Conservation (phyloP, 331 rosid species). For the Quercus lobata region DNA sequence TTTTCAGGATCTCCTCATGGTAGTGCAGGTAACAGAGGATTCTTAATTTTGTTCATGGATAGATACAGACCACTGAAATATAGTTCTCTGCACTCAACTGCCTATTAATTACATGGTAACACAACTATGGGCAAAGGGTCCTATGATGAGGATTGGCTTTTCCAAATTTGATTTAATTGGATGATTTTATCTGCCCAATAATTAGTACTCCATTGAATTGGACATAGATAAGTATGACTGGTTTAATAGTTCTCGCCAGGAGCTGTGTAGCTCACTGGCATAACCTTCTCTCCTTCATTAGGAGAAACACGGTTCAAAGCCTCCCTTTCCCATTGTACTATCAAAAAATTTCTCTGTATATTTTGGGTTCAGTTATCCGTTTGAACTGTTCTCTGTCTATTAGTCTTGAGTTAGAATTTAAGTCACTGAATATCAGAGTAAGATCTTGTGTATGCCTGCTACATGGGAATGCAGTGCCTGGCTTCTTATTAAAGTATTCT, state of each 20-base stretch:
- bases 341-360: not conserved
- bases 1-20: conserved; percentile 48
- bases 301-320: too few relatives aligned
- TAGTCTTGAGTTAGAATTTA: conserved; percentile 3
- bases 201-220: not conserved
- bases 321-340: too few relatives aligned
- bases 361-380: conserved; percentile 1
- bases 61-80: not conserved
- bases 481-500: not conserved
- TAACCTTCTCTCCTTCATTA: too few relatives aligned
- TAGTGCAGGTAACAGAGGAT: conserved; percentile 45
- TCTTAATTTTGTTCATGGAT: conserved; percentile 5
- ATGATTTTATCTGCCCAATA: not conserved
- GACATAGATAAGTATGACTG: not conserved
- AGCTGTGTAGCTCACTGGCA: too few relatives aligned
- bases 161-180: not conserved
- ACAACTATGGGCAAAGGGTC: not conserved
- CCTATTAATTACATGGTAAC: not conserved
- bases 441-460: not conserved
- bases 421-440: not conserved
- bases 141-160: not conserved
- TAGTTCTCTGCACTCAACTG: not conserved
- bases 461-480: not conserved
- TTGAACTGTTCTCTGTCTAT: not conserved
- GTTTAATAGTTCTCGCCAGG: too few relatives aligned